Base-by-base conservation (phyloP, 257 asterid species). In the Plantago ovata region DNA sequence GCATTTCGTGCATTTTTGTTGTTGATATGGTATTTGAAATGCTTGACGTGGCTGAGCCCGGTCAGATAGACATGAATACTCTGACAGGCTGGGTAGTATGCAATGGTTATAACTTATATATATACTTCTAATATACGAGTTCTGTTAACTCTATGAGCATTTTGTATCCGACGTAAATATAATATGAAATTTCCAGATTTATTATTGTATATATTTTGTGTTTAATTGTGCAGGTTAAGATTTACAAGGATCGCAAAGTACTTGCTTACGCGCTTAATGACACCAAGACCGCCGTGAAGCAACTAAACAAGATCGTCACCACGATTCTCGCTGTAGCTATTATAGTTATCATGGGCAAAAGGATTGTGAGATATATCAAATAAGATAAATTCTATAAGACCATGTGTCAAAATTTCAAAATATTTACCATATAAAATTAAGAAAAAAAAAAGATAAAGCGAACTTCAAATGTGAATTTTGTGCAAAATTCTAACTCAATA, bases 231-330 rank as follows among this genome's bases (percentile, higher is more conserved):
- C 82, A 92, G 98, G 78, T 92, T 72, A 85, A 84, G 73, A 95
- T 92, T 67, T 88, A 82, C 75, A 81, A 85, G n/a, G 95, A 78
- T 43, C 93, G 95, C 18, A 92, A 80, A 82, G 87, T 89, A 19
- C 81, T 92, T 58, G 89, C 90, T 10, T 95, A 85, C 72, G 96
- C 95, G 56, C 67, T 89, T 45, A 81, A 68, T 18, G 96, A 88
- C 69, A 81, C 95, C 11, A 88, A 88, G 75, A 83, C 95, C 10
- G 96, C 89, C 6, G 91, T 89, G 10, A 81, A 72, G 71, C 94
- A 85, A 64, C 58, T 89, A 80, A 69, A 79, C 79, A 83, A 69
- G 64, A 78, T 89, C 6, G 84, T 85, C 22, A 61, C 86, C 1
- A 67, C 28, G 9, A 70, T 89, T 58, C 77, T 89, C 39, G 11